A percentile compares a stretch with the other conserved stretches of the same genome.
These are phyloP conservation scores for Phytophthora multivora DNA, from an alignment of 352 stramenopile genomes.

Conservation along the genomic window DNA sequence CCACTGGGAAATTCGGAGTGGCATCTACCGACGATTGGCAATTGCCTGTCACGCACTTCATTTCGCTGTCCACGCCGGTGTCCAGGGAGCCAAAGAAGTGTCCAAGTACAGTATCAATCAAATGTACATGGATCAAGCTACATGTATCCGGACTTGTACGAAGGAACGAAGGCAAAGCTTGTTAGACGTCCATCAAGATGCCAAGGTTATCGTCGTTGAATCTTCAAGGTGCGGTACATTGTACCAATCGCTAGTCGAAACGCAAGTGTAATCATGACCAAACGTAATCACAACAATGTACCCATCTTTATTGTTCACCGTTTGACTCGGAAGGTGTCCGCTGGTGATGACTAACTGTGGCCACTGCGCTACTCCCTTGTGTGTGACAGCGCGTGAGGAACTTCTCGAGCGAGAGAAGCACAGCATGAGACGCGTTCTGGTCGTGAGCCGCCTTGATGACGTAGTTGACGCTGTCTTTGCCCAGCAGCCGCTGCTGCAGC, in stretches of 20 bases:
- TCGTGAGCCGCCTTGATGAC: conserved; percentile 49
- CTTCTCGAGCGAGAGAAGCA: conserved; percentile 48
- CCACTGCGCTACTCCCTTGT: neutral
- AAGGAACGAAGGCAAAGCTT: conserved; percentile 1
- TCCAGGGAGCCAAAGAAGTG: neutral
- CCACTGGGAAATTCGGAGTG: neutral
- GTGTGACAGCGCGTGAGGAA: conserved; percentile 45
- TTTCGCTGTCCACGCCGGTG: conserved; percentile 10
- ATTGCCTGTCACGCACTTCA: conserved; percentile 15
- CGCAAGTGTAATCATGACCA: neutral
- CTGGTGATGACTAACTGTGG: neutral
- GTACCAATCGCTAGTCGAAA: conserved; percentile 4
- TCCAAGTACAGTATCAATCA: neutral
- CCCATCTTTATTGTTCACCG: neutral
- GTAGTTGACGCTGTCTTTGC: conserved; percentile 62
- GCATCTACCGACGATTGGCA: neutral
- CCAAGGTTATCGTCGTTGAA: neutral
- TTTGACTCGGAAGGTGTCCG: neutral
- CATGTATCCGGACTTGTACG: too few species aligned
- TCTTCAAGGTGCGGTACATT: conserved; percentile 5
- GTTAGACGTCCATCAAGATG: neutral
- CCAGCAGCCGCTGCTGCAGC: conserved; percentile 56
- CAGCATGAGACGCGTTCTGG: conserved; percentile 35
- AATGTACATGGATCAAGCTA: too few species aligned
- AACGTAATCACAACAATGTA: conserved; percentile 12